Conservation (phyloP, 805 yeast species). For the Candida pseudofarinosa region DNA sequence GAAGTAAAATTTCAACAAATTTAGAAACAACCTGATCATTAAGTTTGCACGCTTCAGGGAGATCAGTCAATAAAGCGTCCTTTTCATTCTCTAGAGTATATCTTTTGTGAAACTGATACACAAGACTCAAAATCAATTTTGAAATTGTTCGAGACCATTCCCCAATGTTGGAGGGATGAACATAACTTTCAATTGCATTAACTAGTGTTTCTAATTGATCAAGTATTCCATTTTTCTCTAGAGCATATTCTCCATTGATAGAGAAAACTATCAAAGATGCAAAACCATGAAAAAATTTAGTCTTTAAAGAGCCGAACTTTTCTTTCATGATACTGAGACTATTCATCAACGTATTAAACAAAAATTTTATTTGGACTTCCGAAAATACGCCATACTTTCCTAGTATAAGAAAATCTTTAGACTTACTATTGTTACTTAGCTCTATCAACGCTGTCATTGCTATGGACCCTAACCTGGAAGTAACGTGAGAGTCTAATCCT, state of each 20-base stretch:
- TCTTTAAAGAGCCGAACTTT: slow-evolving; percentile 42
- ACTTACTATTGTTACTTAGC: slow-evolving; percentile 16
- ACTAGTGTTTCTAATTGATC: slow-evolving; percentile 51
- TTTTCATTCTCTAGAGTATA: slow-evolving; percentile 43
- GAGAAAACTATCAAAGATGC: slow-evolving; percentile 54
- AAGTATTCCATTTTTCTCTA: slow-evolving; percentile 43
- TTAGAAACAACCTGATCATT: slow-evolving; percentile 26
- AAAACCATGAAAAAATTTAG: slow-evolving; percentile 40
- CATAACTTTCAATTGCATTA: slow-evolving; percentile 73
- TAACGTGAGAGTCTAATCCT: slow-evolving; percentile 58
- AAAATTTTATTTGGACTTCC: slow-evolving; percentile 53
- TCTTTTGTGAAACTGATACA: slow-evolving; percentile 58
- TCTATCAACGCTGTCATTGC: slow-evolving; percentile 46
- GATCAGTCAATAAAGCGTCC: slow-evolving; percentile 18
- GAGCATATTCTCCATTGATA: slow-evolving; percentile 46
- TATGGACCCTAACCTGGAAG: slow-evolving; percentile 61
- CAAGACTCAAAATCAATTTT: slow-evolving; percentile 56
- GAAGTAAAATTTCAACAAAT: slow-evolving; percentile 52
- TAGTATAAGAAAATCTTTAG: slow-evolving; percentile 19
- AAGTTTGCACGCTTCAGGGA: slow-evolving; percentile 32
- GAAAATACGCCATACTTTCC: slow-evolving; percentile 63
- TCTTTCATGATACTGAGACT: slow-evolving; percentile 45
- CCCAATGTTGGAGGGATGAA: slow-evolving; percentile 92
- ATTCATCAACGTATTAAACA: slow-evolving; percentile 52
- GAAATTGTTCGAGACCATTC: slow-evolving; percentile 77